Base-by-base conservation (phyloP, 225 moss, liverwort and hornwort species). In the Thuidium tamariscinum region DNA sequence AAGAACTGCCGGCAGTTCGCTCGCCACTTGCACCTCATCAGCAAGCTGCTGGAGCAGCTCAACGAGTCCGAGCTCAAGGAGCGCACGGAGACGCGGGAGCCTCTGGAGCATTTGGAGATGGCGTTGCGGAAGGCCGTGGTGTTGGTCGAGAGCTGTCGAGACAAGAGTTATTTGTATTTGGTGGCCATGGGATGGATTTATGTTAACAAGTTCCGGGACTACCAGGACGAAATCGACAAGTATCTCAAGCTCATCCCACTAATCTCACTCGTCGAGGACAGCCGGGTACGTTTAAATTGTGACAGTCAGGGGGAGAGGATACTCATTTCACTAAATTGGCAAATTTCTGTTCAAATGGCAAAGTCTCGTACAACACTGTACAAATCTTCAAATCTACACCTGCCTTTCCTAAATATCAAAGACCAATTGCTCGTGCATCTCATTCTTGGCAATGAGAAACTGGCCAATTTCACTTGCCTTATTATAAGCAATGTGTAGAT, bases 181-280 rank as follows among this genome's bases (percentile, higher is more conserved):
- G 94, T 98, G 91, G 98, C 97, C 82, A 96, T 98, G 98, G 98
- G 98, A 34, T 97, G 98, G 98, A 88, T 88, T 79, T 95, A 95
- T 62, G 96, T 98, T 19, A 91, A 42, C 56, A 96, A 97, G 91
- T 98, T 98, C 84, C 95, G 95, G 26, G 98, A 98, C 4, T 98
- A 91, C 82, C 98, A 98, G 83, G 88, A 89, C 67, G 96, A 98
- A 75, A 97, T 98, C 89, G 98, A 98, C 94, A 94, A 90, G 75
- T 96, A 98, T 89, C 93, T 98, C 87, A 90, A 86, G 59, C 95
- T 98, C 73, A 96, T 98, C 82, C 98, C 98, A 25, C 95, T 98
- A 87, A 98, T 98, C 89, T 89, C 91, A 83, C 94, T 98, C 80
- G 98, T 98, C 36, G 95, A 98, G 84, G 94, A 93, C 82, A 92